Base-by-base conservation (phyloP, 108 stramenopile species). In the Pseudonitzschia multiseries region DNA sequence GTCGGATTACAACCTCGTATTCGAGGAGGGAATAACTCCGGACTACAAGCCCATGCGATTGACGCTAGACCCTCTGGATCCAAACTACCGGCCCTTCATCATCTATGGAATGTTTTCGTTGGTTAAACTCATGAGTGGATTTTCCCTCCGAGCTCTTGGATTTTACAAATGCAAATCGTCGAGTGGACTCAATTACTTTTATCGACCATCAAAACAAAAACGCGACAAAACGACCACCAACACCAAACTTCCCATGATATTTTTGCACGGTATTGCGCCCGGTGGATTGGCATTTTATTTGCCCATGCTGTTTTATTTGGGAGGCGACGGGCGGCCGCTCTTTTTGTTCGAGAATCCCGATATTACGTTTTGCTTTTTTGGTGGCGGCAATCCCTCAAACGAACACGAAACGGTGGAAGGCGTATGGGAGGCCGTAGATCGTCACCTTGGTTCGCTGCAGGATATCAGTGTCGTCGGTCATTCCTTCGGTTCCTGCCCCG, bases 251-350 rank as follows among this genome's bases (percentile, higher is more conserved):
- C 92, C 96, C 4, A 76, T 91, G 24, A 62, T 96, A 8, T 94
- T 94, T 74, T 89, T 91, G 67, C 96, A 96, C 81, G 96, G 96
- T 10, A 94, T 96, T 54, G 89, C 89, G 12, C 92, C 92, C 29
- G 84, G 87, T 65, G 93, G 96, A 43, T 56, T 82, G 24, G 73
- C 78, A 27, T 67, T 82, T 10, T 95, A 96, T 69, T 33, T 92
- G 4, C 93, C 92, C 2, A 81, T 94, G 81, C 56, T 91, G 9
- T 73, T 79, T n/a, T 78, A 77, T 31, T n/a, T 62, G 14, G 61
- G 61, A 33, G 1, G 61, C 61, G 61, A 62, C 15, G 72, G 78
- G 48, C 70, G 82, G 12, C 79, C 81, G 3, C 60, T 88, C n/a
- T 87, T 91, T 61, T 62, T 93, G 27, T 85, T 95, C 69, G 90